Evolutionary conservation across 2,329 filamentous ascomycete species (phyloP), one percentile per base, ranked within the genome.

Genomic region (Metarhizium brunneum): DNA sequence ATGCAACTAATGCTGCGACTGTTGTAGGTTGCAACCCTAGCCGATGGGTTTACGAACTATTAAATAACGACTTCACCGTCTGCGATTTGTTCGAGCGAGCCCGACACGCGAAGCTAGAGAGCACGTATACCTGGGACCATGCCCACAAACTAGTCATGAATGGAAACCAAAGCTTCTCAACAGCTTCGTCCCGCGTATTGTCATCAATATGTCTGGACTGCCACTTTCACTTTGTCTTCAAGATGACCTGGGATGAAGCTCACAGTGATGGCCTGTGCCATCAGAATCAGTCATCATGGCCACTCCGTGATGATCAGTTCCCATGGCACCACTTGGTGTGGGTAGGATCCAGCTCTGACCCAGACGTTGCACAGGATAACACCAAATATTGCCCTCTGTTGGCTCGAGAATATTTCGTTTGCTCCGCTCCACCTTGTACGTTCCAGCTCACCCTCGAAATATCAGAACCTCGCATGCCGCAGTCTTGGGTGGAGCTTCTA

Each of bases 381-480:
- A 62, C 56, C 14, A 73, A 74, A 56, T 72, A 73, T 54, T 71
- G 74, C 38, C 75, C 73, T 1, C 57, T 73, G 16, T 55, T 68
- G 32, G 66, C 70, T 13, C 62, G 65, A 30, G 69, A 73, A 32
- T 57, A 62, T 14, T 78, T 76, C 53, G 62, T 66, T 29, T 80
- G 77, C 63, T 76, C 72, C 0, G 69, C 72, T 3, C 63, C 63
- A 1, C 61, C 66, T 7, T 80, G 77, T 62, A 69, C 69, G 1
- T 72, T 77, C 45, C 61, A 66, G 25, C 54, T 82, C 42, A 70
- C 64, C 2, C 64, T 83, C 18, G 76, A 81, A 54, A 70, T 83
- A 6, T 77, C 75, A 6, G 63, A 71, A 53, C 79, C 79, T 11
- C 77, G 77, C 2, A 70, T 84, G 59, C 62, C 66, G 11, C 61